Evolutionary conservation across 768 basidiomycete species (phyloP), one percentile per base, ranked within the genome.

Genomic region (Leccinum incarnatum): DNA sequence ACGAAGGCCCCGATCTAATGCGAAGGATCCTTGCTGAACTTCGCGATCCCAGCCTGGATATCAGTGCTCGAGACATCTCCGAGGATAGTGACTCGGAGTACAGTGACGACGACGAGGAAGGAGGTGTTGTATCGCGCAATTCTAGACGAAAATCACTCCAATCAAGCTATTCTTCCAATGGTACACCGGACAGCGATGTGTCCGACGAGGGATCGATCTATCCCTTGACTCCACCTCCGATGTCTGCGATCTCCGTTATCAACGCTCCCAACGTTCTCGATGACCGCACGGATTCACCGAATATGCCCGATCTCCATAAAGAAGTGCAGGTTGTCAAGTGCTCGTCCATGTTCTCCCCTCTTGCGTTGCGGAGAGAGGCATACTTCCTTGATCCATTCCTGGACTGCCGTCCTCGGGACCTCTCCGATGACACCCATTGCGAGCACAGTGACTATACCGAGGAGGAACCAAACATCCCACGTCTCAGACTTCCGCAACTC

Each of bases 21-120:
- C 52, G 51, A 7, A 56, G 21, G 21, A 48, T 67, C 2, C 63
- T 65, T n/a, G 48, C 45, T 15, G 59, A 59, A n/a, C 63, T 70
- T 27, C 58, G 63, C 1, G 58, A 69, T 25, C 57, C 56, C 32
- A 7, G 10, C 12, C 4, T 70, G 37, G 63, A 67, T 12, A 49
- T 32, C 7, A 29, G 2, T 7, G 54, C 63, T 47, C 56, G 51
- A 5, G 2, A 51, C 2, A 27, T 60, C 8, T 59, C 53, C 19
- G 59, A 67, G 25, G 56, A 59, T 19, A 53, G 50, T 51, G 62
- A 60, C 4, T 54, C 56, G 29, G 62, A 53, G 27, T 49, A 52
- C 37, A 14, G 0, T 27, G 51, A 54, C 3, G 56, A 58, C 14
- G 51, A 60, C 1, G 55, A 46, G 0, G 50, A 54, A 7, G 54